Evolutionary conservation across 129 eudicot genomes (phyloP), one percentile per base, ranked within the genome.

Genomic region (Rutidosis leptorrhynchoides): DNA sequence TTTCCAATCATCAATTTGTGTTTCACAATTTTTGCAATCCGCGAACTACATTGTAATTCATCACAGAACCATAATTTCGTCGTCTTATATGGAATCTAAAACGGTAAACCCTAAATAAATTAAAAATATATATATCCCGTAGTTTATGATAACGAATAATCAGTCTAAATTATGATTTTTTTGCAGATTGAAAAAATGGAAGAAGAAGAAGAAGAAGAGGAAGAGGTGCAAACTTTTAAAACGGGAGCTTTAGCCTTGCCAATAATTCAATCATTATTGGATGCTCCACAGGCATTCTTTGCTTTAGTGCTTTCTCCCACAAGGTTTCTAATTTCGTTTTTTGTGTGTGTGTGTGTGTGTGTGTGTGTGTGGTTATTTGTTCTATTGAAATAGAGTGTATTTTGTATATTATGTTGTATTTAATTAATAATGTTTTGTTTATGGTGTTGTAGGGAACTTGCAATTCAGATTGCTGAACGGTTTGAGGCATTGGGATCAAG

Each of bases 191-290:
- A 37, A 11, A 56, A 15, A 58, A 87, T 87, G 89, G 87, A 69
- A 62, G 87, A 75, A 23, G 7, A 6, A n/a, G n/a, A n/a, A n/a
- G n/a, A 72, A n/a, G 65, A 51, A 17, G 85, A 53, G 21, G 88
- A 83, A 24, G 80, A 68, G 20, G 56, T 32, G 49, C 79, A 72
- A 42, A 69, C 89, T 0, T 87, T 87, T 69, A 78, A 93, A 82
- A 93, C 99, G 8, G 96, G 96, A 29, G 99, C 99, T 14, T 89
- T 86, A 72, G 99, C 99, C 10, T 69, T 89, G 69, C 99, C 96
- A 2, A 89, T 93, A 14, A 75, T 89, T 12, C 96, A 93, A 68
- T 67, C 92, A 0, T 77, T 89, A 24, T 43, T 89, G 45, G 83
- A 77, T 16, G 54, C 85, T 28, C 87, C 82, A 0, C 83, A 78